These are phyloP conservation scores for Diaporthe capsici DNA, from an alignment of 2,329 filamentous ascomycete species.

Conservation along the genomic window DNA sequence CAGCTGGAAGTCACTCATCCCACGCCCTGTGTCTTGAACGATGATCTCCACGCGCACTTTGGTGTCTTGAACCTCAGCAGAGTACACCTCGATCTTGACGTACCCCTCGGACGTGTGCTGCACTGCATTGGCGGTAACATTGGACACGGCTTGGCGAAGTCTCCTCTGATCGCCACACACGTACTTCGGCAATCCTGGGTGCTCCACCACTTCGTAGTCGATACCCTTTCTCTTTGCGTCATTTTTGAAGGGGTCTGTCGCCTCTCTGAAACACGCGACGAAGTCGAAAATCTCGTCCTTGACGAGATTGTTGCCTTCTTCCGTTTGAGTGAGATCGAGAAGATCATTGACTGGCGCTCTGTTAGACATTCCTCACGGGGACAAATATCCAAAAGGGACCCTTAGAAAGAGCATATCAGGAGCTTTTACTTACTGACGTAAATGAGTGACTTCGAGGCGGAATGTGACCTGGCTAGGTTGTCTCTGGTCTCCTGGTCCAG, in stretches of 20 bases:
- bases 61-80: slow-evolving; percentile 65
- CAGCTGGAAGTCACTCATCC: slow-evolving; percentile 68
- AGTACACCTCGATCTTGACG: slow-evolving; percentile 79
- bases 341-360: slow-evolving; percentile 78
- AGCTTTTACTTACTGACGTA: slow-evolving; percentile 73
- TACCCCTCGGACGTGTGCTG: slow-evolving; percentile 79
- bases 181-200: slow-evolving; percentile 76
- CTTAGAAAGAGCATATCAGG: too few species aligned
- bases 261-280: slow-evolving; percentile 78
- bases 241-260: slow-evolving; percentile 78
- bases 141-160: slow-evolving; percentile 86
- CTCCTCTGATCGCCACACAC: slow-evolving; percentile 86
- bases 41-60: slow-evolving; percentile 80
- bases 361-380: not conserved
- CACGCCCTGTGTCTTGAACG: slow-evolving; percentile 81
- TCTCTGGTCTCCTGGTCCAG: slow-evolving; percentile 88
- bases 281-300: slow-evolving; percentile 88
- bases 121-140: slow-evolving; percentile 87
- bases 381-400: too few species aligned
- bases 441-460: slow-evolving; percentile 91
- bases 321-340: slow-evolving; percentile 88
- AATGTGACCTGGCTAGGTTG: slow-evolving; percentile 87
- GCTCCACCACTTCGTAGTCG: slow-evolving; percentile 75
- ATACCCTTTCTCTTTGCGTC: slow-evolving; percentile 85
- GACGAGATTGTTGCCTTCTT: slow-evolving; percentile 83